These are phyloP conservation scores for Dioscorea cayenensis DNA, from an alignment of 116 monocot species.

Conservation along the genomic window DNA sequence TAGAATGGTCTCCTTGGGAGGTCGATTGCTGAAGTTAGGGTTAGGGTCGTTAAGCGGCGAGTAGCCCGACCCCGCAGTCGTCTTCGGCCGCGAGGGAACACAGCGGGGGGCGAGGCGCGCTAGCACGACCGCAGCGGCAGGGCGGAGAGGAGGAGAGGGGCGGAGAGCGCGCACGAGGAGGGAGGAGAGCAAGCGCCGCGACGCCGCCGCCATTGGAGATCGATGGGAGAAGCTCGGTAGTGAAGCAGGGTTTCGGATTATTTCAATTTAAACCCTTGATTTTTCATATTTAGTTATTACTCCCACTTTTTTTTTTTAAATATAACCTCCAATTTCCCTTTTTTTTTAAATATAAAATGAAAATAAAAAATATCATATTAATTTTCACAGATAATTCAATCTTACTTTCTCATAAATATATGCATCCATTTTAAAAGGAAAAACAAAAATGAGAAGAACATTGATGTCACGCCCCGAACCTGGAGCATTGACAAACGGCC, in stretches of 20 bases:
- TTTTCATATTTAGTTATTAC: background rate
- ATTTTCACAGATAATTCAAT: too few relatives aligned
- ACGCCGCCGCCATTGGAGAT: slow-evolving; percentile 8
- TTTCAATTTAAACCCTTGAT: too few relatives aligned
- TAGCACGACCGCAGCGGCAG: slow-evolving; percentile 8
- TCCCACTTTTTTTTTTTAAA: background rate
- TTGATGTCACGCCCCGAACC: too few relatives aligned
- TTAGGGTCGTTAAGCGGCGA: slow-evolving; percentile 86
- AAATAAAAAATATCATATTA: too few relatives aligned
- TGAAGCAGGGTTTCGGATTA: background rate
- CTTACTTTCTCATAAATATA: too few relatives aligned
- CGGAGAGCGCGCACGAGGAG: slow-evolving; percentile 8
- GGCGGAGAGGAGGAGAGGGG: slow-evolving; percentile 16
- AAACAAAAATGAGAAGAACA: too few relatives aligned
- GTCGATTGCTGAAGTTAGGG: slow-evolving; percentile 86
- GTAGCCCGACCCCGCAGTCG: slow-evolving; percentile 71
- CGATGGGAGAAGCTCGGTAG: too few relatives aligned
- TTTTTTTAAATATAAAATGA: too few relatives aligned
- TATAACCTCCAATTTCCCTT: background rate
- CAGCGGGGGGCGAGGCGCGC: background rate
- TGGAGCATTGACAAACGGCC: too few relatives aligned
- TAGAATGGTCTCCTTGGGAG: slow-evolving; percentile 94
- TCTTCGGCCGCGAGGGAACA: slow-evolving; percentile 32
- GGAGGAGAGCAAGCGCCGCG: slow-evolving; percentile 10
- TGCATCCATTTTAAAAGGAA: too few relatives aligned